Percentiles rank a stretch among this genome's conserved stretches.
Evolutionary conservation across 1,284 basidiomycete genomes (phyloP).

Genomic region (Spongiforma sp.): DNA sequence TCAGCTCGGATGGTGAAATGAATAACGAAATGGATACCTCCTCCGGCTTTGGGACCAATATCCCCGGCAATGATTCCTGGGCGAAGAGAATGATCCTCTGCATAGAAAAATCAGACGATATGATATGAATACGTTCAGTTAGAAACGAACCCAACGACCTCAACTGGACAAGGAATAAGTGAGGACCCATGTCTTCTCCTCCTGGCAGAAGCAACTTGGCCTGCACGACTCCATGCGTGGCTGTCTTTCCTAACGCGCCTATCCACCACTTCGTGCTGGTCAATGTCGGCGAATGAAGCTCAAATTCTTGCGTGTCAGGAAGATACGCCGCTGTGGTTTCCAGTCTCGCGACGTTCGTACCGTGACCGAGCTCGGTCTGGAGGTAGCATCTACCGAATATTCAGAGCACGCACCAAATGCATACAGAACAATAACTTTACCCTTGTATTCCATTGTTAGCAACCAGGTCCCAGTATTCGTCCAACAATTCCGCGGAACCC

Average conservation of each 20-base stretch:
- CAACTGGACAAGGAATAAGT: slow-evolving; percentile 78
- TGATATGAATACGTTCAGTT: not conserved
- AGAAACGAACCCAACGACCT: slow-evolving; percentile 55
- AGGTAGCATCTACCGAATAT: slow-evolving; percentile 55
- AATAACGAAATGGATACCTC: slow-evolving; percentile 45
- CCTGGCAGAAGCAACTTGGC: slow-evolving; percentile 73
- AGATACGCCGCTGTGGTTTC: slow-evolving; percentile 85
- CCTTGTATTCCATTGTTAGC: slow-evolving; percentile 66
- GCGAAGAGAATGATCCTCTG: slow-evolving; percentile 64
- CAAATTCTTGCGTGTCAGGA: slow-evolving; percentile 70
- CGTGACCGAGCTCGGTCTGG: slow-evolving; percentile 81
- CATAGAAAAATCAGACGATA: slow-evolving; percentile 10
- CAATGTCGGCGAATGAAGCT: slow-evolving; percentile 77
- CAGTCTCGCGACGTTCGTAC: slow-evolving; percentile 69
- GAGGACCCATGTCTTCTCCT: slow-evolving; percentile 73
- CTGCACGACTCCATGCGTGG: slow-evolving; percentile 82
- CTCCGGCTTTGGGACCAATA: slow-evolving; percentile 47
- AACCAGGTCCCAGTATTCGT: slow-evolving; percentile 55
- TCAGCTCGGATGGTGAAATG: not conserved
- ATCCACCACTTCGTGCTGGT: slow-evolving; percentile 89
- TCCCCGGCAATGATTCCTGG: slow-evolving; percentile 78
- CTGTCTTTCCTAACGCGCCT: slow-evolving; percentile 71
- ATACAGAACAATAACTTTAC: slow-evolving; percentile 16
- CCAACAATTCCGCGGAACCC: slow-evolving; percentile 54
- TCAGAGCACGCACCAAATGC: not conserved